Base-by-base conservation (phyloP, 1,284 basidiomycete genomes). In the Moesziomyces globuligerus region DNA sequence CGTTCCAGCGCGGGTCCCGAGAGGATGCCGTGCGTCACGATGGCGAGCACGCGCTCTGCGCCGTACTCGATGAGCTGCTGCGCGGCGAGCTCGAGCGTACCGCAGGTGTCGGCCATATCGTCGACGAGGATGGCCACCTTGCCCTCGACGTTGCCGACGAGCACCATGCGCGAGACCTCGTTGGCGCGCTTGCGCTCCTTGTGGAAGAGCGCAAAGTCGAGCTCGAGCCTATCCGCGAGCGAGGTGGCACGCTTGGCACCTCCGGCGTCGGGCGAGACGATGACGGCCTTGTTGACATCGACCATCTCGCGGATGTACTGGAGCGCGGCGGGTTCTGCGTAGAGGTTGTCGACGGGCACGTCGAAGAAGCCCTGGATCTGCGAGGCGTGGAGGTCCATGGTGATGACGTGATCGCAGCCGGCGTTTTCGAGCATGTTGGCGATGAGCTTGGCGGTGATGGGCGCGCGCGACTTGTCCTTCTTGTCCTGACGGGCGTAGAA, bases 101-200 rank as follows among this genome's bases (percentile, higher is more conserved):
- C 96, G 82, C 96, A 99, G 39, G 96, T 98, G 84, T 99, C 96
- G 48, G 96, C 83, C 96, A 99, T 99, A 85, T 99, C 96, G 86
- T 98, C 96, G 48, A 98, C 94, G n/a, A 99, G 87, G 68, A 99
- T 93, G 55, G 95, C 96, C 40, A 90, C 87, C 85, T 98, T 98
- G 83, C 90, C 93, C 78, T 89, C 89, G 70, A 95, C 94, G 77
- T 91, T 89, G 6, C 96, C 96, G 60, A 99, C 96, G 48, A 99
- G 89, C 44, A 98, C 90, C 96, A 99, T 99, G 59, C 96, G 90
- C 48, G 94, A 97, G 20, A 99, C 95, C 80, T 98, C 93, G 85
- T 98, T 98, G 37, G 95, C 96, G 87, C 96, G 98, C 85, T 98
- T 98, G 61, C 96, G 90, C 85, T 99, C 96, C 84, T 99, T 99